phyloP scores from a whole-genome alignment of 108 stramenopile species.

The Pseudonitzschia delicatissima region DNA sequence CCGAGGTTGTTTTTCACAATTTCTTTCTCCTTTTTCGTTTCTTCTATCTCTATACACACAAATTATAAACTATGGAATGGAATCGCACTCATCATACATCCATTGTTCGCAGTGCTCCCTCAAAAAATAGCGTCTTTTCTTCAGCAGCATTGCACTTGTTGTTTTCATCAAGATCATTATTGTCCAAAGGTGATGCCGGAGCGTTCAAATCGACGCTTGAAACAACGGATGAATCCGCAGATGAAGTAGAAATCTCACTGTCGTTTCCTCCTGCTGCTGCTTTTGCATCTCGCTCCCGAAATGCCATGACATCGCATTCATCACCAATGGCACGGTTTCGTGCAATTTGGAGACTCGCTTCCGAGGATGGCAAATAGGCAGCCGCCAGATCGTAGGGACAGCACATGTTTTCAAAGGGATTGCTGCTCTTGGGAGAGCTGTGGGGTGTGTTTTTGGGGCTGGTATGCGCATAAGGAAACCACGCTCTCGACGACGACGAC shows the following conservation, averaged over 20 bases:
- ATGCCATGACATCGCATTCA: not conserved
- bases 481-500: too few species aligned
- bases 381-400: not conserved
- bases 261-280: not conserved
- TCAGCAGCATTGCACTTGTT: not conserved
- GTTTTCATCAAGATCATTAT: not conserved
- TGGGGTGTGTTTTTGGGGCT: not conserved
- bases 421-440: not conserved
- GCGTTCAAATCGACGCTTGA: too few species aligned
- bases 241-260: too few species aligned
- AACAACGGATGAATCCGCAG: too few species aligned
- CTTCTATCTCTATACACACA: too few species aligned
- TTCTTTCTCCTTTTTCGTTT: too few species aligned
- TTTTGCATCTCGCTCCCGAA: not conserved
- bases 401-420: not conserved
- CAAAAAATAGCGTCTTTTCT: not conserved
- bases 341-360: not conserved
- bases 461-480: too few species aligned
- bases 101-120: too few species aligned
- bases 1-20: too few species aligned
- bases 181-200: too few species aligned
- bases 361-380: not conserved
- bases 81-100: too few species aligned
- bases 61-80: too few species aligned
- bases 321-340: constrained; percentile 7